A percentile compares a stretch with the other conserved stretches of the same genome.
Evolutionary conservation across 225 moss, liverwort and hornwort species (phyloP).

Genomic region (Neckera pumila): DNA sequence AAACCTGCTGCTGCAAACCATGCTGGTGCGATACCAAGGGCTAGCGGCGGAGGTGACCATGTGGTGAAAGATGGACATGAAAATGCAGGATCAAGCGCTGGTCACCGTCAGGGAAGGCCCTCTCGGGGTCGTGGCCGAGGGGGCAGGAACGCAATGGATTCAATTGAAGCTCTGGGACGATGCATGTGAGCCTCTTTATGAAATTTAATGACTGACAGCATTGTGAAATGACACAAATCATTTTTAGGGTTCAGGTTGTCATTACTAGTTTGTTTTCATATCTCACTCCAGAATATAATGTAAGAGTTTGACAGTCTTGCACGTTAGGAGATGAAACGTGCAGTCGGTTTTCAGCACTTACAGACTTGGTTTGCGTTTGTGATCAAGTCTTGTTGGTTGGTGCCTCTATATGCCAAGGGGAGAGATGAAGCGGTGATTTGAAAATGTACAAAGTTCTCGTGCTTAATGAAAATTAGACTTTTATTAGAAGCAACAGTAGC

Average conservation of each 20-base stretch:
- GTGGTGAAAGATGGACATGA: background rate
- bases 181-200: slow-evolving; percentile 28
- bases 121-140: slow-evolving; percentile 1
- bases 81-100: background rate
- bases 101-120: background rate
- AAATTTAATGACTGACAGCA: background rate
- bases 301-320: background rate
- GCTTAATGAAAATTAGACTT: background rate
- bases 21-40: background rate
- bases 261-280: background rate
- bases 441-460: background rate
- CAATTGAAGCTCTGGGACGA: slow-evolving; percentile 47
- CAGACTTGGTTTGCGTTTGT: background rate
- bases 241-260: background rate
- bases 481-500: background rate
- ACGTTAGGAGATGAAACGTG: background rate
- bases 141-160: slow-evolving; percentile 14
- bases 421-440: background rate
- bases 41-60: slow-evolving; percentile 2
- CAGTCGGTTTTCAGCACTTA: background rate
- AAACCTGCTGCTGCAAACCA: background rate
- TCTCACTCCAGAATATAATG: background rate
- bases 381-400: background rate
- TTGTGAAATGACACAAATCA: background rate
- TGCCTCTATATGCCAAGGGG: background rate